These are phyloP conservation scores for Apiospora rasikravindrae DNA, from an alignment of 2,329 filamentous ascomycete species.

Conservation along the genomic window DNA sequence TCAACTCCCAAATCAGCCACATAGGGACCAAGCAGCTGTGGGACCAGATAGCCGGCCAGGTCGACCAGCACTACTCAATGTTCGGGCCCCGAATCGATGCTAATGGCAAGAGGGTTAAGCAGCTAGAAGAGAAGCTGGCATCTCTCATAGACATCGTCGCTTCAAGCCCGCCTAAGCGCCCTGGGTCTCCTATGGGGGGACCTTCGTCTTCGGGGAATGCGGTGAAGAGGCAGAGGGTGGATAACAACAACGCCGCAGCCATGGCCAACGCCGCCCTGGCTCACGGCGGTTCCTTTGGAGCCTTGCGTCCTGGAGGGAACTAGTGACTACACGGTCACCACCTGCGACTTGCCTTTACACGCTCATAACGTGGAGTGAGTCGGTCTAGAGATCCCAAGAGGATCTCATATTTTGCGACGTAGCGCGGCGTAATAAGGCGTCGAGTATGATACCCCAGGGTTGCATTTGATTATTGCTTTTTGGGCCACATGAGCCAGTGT, in stretches of 20 bases:
- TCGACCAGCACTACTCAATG: slow-evolving; percentile 1
- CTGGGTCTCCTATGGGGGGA: neutral
- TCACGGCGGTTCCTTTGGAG: neutral
- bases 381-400: neutral
- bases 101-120: neutral
- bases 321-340: neutral
- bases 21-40: slow-evolving; percentile 16
- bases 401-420: neutral
- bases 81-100: neutral
- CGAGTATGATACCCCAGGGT: slow-evolving; percentile 4
- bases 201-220: neutral
- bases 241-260: too few species aligned
- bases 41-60: slow-evolving; percentile 7
- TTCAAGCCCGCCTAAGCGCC: neutral
- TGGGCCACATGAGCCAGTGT: neutral
- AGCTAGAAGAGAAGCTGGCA: neutral
- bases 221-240: neutral
- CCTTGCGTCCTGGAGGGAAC: neutral
- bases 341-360: neutral
- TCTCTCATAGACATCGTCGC: neutral
- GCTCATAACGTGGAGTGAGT: neutral
- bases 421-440: neutral
- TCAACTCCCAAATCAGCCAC: slow-evolving; percentile 18
- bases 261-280: neutral
- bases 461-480: slow-evolving; percentile 3